A percentile compares a stretch with the other conserved stretches of the same genome.
These are phyloP conservation scores for Syzygium oleosum DNA, from an alignment of 345 rosid species.

Conservation along the genomic window DNA sequence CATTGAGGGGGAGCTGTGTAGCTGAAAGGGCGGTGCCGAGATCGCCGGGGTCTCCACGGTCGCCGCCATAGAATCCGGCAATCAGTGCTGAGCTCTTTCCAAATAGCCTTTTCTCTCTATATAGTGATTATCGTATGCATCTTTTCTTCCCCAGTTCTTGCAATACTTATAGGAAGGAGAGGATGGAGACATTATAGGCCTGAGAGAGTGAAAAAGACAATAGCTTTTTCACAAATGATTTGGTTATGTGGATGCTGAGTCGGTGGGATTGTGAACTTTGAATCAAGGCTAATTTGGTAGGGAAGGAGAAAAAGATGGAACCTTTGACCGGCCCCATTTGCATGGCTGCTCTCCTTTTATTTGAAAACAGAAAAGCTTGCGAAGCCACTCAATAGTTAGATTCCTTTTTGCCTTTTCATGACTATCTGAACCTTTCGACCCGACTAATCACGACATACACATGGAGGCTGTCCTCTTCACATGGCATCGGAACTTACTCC, in stretches of 20 bases:
- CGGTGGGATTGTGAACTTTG: neutral
- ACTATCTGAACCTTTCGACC: neutral
- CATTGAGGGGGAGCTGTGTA: slow-evolving; percentile 14
- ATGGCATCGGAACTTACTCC: neutral
- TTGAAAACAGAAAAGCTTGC: neutral
- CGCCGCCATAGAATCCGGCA: neutral
- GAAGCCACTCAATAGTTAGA: neutral
- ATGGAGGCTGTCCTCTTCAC: neutral
- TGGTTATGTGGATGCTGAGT: neutral
- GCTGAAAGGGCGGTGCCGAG: slow-evolving; percentile 34
- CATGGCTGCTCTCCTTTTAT: neutral
- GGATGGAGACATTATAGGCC: neutral
- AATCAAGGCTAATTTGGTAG: neutral
- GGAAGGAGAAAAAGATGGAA: neutral
- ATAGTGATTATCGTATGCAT: neutral
- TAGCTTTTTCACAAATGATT: neutral
- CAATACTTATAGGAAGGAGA: neutral
- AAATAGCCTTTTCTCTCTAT: neutral
- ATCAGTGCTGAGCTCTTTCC: neutral
- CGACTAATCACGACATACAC: too few relatives aligned
- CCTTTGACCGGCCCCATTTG: neutral
- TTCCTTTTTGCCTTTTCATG: neutral
- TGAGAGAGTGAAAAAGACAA: neutral
- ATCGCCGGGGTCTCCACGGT: neutral
- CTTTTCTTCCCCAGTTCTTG: neutral